Percentiles rank a stretch among this genome's conserved stretches.
Conservation (phyloP, 805 yeast species). For the Zygosaccharomyces rouxii region DNA sequence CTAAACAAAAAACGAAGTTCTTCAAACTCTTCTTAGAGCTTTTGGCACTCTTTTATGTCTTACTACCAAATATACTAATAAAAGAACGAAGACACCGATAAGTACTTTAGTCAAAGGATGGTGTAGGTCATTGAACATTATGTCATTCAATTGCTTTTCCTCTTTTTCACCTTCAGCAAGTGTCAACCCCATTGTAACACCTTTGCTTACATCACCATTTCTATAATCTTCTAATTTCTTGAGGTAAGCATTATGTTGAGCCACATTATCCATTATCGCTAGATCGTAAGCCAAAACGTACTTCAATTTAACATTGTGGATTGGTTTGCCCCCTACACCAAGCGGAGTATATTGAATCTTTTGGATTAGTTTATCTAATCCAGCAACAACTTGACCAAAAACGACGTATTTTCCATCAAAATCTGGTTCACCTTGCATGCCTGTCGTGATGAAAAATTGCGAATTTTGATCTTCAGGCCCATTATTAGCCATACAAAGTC, state of each 20-base stretch:
- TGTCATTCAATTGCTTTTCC: conserved; percentile 20
- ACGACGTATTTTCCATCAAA: conserved; percentile 67
- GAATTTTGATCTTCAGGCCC: conserved; percentile 67
- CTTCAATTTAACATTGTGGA: conserved; percentile 40
- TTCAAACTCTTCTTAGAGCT: background rate
- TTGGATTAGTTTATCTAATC: conserved; percentile 54
- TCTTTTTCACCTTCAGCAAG: conserved; percentile 11
- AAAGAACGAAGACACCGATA: conserved; percentile 15
- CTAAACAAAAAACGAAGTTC: background rate
- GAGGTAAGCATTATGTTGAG: conserved; percentile 24
- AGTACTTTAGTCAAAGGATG: conserved; percentile 23
- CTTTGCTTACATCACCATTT: conserved; percentile 28
- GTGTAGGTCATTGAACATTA: conserved; percentile 15
- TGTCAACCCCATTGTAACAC: conserved; percentile 20
- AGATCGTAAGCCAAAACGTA: conserved; percentile 33
- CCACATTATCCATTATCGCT: conserved; percentile 18
- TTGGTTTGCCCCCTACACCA: conserved; percentile 36
- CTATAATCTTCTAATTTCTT: conserved; percentile 23
- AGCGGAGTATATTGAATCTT: conserved; percentile 56
- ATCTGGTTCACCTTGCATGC: conserved; percentile 40
- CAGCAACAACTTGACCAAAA: conserved; percentile 71
- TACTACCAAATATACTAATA: conserved; percentile 15
- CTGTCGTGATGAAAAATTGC: conserved; percentile 66
- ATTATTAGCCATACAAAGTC: conserved; percentile 68
- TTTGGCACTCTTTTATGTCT: conserved; percentile 10